These are phyloP conservation scores for Microstegium vimineum DNA, from an alignment of 176 grass and related monocot genomes.

Conservation along the genomic window DNA sequence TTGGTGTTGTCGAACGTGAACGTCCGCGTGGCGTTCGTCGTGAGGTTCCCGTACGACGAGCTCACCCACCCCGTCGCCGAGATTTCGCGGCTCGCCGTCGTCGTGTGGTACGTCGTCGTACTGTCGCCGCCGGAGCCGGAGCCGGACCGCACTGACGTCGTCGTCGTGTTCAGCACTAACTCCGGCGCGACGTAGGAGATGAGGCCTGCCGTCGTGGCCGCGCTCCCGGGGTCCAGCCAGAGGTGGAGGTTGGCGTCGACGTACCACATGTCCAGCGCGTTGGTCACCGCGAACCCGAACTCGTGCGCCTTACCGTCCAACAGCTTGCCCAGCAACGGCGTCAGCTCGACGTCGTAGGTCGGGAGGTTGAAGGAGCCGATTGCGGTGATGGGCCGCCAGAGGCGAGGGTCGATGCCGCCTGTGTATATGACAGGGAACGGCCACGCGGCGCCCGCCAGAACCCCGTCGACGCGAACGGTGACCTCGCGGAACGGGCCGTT, in stretches of 20 bases:
- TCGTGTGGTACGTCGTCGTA: neutral
- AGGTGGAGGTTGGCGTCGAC: constrained; percentile 11
- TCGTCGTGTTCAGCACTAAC: neutral
- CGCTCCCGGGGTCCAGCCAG: neutral
- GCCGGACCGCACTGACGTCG: neutral
- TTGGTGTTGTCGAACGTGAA: constrained; percentile 51
- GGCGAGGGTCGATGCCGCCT: constrained; percentile 68
- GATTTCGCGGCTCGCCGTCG: constrained; percentile 25
- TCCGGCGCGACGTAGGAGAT: neutral
- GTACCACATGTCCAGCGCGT: constrained; percentile 25
- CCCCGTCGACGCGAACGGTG: constrained; percentile 38
- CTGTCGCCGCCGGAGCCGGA: no score
- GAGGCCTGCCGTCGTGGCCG: neutral
- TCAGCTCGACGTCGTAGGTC: constrained; percentile 77
- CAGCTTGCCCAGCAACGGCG: constrained; percentile 69
- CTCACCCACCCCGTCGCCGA: constrained; percentile 58
- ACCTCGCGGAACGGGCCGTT: constrained; percentile 67
- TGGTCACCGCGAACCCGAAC: constrained; percentile 68
- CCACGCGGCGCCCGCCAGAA: constrained; percentile 51
- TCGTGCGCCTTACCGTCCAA: constrained; percentile 53
- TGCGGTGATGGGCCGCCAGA: constrained; percentile 77
- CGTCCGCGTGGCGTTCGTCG: constrained; percentile 41
- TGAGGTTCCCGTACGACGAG: constrained; percentile 70
- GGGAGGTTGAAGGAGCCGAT: constrained; percentile 83
- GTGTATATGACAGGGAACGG: constrained; percentile 82